Evolutionary conservation across 23 red algal species (phyloP).

Genomic region (Gracilaria domingensis): DNA sequence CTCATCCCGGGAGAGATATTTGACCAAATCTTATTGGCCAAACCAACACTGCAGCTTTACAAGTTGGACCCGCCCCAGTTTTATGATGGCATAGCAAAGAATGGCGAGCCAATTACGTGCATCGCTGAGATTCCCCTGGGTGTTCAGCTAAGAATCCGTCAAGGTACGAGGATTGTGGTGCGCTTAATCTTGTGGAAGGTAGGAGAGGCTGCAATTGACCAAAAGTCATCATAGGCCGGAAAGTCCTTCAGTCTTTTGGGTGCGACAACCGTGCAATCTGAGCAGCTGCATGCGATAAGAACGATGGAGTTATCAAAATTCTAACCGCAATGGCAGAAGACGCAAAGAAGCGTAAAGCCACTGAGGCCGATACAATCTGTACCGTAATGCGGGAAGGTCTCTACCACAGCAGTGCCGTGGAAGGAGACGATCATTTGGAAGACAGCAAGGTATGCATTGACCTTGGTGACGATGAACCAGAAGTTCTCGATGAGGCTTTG

Average conservation of each 20-base stretch:
- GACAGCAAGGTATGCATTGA: slow-evolving; percentile 34
- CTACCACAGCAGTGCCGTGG: too few species aligned
- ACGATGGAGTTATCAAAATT: too few species aligned
- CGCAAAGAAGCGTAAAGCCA: too few species aligned
- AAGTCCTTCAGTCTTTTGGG: slow-evolving; percentile 17
- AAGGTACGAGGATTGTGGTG: slow-evolving; percentile 19
- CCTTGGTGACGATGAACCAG: not conserved
- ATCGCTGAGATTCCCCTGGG: not conserved
- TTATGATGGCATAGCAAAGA: not conserved
- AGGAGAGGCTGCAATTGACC: not conserved
- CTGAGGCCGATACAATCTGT: too few species aligned
- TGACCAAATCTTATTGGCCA: not conserved
- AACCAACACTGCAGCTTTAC: not conserved
- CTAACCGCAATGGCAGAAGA: too few species aligned
- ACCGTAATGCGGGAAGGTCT: too few species aligned
- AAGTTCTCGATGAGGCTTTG: not conserved
- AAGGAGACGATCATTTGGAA: slow-evolving; percentile 23
- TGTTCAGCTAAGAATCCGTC: slow-evolving; percentile 41
- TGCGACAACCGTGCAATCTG: slow-evolving; percentile 46
- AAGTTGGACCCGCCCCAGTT: slow-evolving; percentile 15
- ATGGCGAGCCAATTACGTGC: slow-evolving; percentile 4
- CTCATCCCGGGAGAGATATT: slow-evolving; percentile 6
- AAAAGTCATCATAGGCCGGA: slow-evolving; percentile 27
- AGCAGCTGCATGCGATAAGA: slow-evolving; percentile 44
- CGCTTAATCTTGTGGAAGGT: slow-evolving; percentile 32